phyloP scores from a whole-genome alignment of 2,329 filamentous ascomycete genomes.

The Xylariaceae sp. region DNA sequence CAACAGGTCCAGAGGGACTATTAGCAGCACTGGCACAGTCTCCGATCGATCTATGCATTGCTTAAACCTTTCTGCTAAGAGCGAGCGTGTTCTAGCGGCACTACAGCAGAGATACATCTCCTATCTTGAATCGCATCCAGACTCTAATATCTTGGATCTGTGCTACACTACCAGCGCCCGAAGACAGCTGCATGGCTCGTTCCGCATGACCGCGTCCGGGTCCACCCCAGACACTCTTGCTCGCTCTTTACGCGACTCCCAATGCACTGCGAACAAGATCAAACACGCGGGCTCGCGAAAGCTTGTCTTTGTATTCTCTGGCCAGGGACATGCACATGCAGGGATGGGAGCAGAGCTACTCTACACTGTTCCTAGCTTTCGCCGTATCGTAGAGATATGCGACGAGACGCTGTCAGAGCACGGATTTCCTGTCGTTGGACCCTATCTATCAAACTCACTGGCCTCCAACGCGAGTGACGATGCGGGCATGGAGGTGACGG shows the following conservation, averaged over 20 bases:
- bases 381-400: slow-evolving; percentile 21
- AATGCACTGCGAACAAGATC: slow-evolving; percentile 4
- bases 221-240: slow-evolving; percentile 5
- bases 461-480: neutral
- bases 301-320: slow-evolving; percentile 32
- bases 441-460: slow-evolving; percentile 37
- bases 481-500: slow-evolving; percentile 15
- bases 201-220: slow-evolving; percentile 14
- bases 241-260: neutral
- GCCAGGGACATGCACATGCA: slow-evolving; percentile 31
- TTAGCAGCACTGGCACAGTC: neutral
- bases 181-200: slow-evolving; percentile 9
- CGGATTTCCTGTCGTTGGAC: slow-evolving; percentile 27
- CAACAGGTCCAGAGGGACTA: neutral
- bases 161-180: slow-evolving; percentile 23
- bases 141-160: slow-evolving; percentile 11
- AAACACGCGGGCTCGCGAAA: slow-evolving; percentile 2
- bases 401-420: slow-evolving; percentile 22
- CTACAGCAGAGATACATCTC: slow-evolving; percentile 6
- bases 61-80: slow-evolving; percentile 19
- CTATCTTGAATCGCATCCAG: slow-evolving; percentile 6
- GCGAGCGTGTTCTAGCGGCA: slow-evolving; percentile 4
- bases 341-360: slow-evolving; percentile 31
- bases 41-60: slow-evolving; percentile 4
- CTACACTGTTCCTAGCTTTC: slow-evolving; percentile 25